These are phyloP conservation scores for Cytospora chrysosperma DNA, from an alignment of 2,329 filamentous ascomycete species.

Conservation along the genomic window DNA sequence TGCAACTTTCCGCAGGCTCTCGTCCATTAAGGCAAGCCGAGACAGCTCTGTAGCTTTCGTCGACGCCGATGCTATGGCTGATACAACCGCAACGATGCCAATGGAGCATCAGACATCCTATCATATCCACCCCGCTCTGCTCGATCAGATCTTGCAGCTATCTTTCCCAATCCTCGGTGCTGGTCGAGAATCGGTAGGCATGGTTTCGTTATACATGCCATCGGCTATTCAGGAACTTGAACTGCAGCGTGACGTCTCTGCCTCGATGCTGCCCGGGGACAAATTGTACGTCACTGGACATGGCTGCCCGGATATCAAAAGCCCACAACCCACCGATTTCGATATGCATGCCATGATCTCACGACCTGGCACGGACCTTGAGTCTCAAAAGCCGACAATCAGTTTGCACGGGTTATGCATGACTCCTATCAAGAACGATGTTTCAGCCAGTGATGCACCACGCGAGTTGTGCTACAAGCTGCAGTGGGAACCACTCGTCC, in stretches of 20 bases:
- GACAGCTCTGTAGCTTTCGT: conserved; percentile 31
- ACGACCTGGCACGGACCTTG: background rate
- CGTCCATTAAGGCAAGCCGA: conserved; percentile 18
- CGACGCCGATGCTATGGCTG: conserved; percentile 38
- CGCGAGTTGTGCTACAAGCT: conserved; percentile 30
- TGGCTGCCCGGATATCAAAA: conserved; percentile 6
- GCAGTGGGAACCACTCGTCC: conserved; percentile 26
- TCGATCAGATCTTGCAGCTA: conserved; percentile 46
- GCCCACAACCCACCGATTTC: conserved; percentile 23
- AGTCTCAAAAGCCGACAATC: conserved; percentile 19
- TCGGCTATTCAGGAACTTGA: conserved; percentile 29
- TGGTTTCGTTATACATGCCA: conserved; percentile 27
- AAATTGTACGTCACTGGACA: conserved; percentile 18
- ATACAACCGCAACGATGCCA: conserved; percentile 47
- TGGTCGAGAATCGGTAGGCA: conserved; percentile 8
- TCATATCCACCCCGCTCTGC: conserved; percentile 45
- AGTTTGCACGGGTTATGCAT: conserved; percentile 28
- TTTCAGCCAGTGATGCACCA: conserved; percentile 10
- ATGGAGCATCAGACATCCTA: conserved; percentile 42
- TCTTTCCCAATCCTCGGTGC: conserved; percentile 40
- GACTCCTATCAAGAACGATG: conserved; percentile 23
- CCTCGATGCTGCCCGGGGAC: background rate
- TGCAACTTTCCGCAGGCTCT: conserved; percentile 16
- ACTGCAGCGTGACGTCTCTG: conserved; percentile 13
- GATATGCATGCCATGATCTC: conserved; percentile 26